Evolutionary conservation across 2,329 filamentous ascomycete species (phyloP), one percentile per base, ranked within the genome.

Genomic region (Aspergillus fumigatiaffinis): DNA sequence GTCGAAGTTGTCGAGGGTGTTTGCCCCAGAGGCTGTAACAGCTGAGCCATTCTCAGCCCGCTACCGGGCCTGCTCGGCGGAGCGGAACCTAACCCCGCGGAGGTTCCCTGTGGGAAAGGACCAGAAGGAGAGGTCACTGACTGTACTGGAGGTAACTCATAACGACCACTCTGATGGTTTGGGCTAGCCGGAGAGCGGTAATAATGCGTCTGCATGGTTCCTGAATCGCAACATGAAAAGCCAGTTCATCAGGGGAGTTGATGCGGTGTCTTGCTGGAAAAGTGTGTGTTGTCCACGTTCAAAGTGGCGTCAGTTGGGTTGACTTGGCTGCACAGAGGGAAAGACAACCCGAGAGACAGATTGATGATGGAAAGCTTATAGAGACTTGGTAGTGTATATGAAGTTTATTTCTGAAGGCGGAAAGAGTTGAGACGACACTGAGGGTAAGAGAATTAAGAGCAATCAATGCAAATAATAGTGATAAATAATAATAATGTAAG

Each of bases 41-140:
- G 67, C 67, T 75, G 74, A 32, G 73, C 66, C 71, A 77, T 76
- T 38, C 72, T 71, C 66, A 78, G 62, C 28, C 72, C 72, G 58
- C 73, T 76, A 54, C 66, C 66, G 12, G 74, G 70, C 58, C 73
- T 71, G 62, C 71, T 73, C 42, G 73, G 72, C 56, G 73, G 71
- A 60, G 72, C 70, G 60, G 74, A 74, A 50, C 70, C 66, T 49
- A 73, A 58, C 29, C 64, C 58, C 46, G 71, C 63, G 46, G 66
- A 64, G 17, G 55, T 52, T 44, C 51, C 52, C 44, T 64, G 60
- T 47, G 59, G 66, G 55, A 71, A 68, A 50, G 68, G 66, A 44
- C 64, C 63, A 52, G 65, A 63, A n/a, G 65, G 61, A 56, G 71
- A 71, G 26, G 72, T 70, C 51, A 73, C 69, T 44, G 71, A 68